A percentile compares a stretch with the other conserved stretches of the same genome.
Conservation (phyloP, 2,329 filamentous ascomycete genomes). For the Aspergillus pseudoviridinutans region DNA sequence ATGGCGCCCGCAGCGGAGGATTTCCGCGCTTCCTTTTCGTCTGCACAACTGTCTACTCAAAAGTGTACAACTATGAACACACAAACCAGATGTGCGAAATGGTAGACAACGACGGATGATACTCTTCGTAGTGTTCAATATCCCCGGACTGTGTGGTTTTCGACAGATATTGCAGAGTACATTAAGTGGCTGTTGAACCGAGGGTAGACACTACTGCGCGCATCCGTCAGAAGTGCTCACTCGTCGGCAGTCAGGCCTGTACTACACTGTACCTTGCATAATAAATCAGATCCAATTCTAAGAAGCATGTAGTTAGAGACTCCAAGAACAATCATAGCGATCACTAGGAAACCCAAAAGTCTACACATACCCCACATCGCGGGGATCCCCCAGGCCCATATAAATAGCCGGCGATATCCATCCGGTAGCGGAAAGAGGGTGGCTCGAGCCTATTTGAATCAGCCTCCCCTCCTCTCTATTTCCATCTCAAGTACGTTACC, state of each 20-base stretch:
- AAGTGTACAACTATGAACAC: background rate
- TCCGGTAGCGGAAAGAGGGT: background rate
- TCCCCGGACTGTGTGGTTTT: background rate
- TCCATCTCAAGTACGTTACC: background rate
- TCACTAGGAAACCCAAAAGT: background rate
- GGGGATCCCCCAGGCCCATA: background rate
- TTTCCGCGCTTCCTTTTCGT: background rate
- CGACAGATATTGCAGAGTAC: background rate
- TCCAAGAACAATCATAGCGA: background rate
- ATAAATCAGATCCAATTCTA: background rate
- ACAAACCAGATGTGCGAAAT: no score
- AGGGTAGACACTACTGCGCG: no score
- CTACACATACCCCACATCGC: background rate
- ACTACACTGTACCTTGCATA: background rate
- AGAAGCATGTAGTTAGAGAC: background rate
- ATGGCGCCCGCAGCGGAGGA: background rate
- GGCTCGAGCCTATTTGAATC: background rate
- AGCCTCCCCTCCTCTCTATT: background rate
- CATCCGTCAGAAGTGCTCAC: background rate
- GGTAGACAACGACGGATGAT: background rate
- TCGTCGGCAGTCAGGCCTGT: background rate
- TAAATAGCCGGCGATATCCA: background rate
- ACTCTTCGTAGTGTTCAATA: background rate
- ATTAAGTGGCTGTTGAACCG: no score
- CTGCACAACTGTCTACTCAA: background rate